Evolutionary conservation across 2,329 filamentous ascomycete genomes (phyloP), one percentile per base, ranked within the genome.

Genomic region (Colletotrichum sp.): DNA sequence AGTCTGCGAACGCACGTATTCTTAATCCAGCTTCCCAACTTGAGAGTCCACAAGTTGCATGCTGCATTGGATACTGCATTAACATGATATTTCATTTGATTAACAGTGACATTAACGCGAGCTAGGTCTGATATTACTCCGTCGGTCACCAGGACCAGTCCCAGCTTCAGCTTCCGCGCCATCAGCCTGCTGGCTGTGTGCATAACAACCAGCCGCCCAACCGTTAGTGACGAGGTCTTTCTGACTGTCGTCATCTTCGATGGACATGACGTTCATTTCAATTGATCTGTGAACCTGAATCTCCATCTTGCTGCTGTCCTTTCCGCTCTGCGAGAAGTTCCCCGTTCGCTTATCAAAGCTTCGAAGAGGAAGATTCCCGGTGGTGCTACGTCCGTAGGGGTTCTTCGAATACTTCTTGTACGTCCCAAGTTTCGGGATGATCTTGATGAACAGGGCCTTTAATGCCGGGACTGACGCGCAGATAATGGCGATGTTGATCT

Each of bases 381-480:
- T 60, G 1, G 52, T 69, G 13, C 52, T 69, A 9, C 66, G 66
- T 16, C 66, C 66, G 25, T 69, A 69, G 3, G 52, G 66, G 2
- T 59, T 69, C 52, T 69, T 69, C 5, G 66, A 60, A 22, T 69
- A 69, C 12, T 69, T 60, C 25, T 44, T 69, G 52, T 69, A 69
- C 0, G 66, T 69, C 5, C 52, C 66, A 12, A 69, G 66, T 7
- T 69, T 69, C 3, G 81, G 80, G 66, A 81, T 79, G 64, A 78
- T 64, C 30, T 80, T 80, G 34, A 79, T 78, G 25, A 82, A 79
- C 15, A 82, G 78, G 2, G 84, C 82, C 55, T 84, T 84, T 3
- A 85, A 75, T 2, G 82, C 80, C 0, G 83, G 82, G 0, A 84
- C 79, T 8, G 80, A 85, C 34, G 83, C 80, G 68, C 83, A 84